Conservation (phyloP, 345 rosid genomes). For the Hibiscus tridactylites region DNA sequence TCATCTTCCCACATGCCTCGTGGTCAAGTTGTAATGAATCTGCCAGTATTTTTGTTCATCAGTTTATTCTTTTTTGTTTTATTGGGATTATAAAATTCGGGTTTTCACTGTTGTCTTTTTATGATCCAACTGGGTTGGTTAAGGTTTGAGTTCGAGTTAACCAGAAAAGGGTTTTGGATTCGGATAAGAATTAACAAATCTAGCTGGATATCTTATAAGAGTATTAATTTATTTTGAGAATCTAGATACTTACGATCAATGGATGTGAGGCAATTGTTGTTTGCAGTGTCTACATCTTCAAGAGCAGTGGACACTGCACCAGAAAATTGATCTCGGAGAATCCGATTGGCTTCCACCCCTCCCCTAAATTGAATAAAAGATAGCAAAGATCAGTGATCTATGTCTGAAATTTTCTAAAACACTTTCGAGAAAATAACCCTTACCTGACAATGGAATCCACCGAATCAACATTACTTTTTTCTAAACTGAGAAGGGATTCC, state of each 20-base stretch:
- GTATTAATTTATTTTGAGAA: neutral
- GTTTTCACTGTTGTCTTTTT: neutral
- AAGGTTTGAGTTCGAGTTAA: neutral
- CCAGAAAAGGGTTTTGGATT: neutral
- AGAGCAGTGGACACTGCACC: conserved; percentile 69
- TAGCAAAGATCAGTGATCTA: neutral
- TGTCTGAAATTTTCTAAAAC: neutral
- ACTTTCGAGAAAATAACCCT: conserved; percentile 6
- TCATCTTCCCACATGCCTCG: conserved; percentile 70
- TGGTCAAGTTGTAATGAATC: conserved; percentile 86
- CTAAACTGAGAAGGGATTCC: conserved; percentile 73
- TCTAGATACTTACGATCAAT: conserved; percentile 59
- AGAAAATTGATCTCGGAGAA: conserved; percentile 50
- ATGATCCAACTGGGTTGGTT: neutral
- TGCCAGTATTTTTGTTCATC: conserved; percentile 23
- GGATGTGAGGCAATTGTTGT: conserved; percentile 55
- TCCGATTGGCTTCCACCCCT: conserved; percentile 73
- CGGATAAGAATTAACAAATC: neutral
- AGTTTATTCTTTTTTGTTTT: neutral
- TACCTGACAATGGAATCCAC: conserved; percentile 86
- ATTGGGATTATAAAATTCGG: neutral
- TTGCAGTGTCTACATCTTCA: conserved; percentile 55
- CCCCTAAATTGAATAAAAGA: conserved; percentile 34
- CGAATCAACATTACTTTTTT: conserved; percentile 72
- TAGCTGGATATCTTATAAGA: neutral